Base-by-base conservation (phyloP, 306 rosid genomes). In the Lupinus albus region DNA sequence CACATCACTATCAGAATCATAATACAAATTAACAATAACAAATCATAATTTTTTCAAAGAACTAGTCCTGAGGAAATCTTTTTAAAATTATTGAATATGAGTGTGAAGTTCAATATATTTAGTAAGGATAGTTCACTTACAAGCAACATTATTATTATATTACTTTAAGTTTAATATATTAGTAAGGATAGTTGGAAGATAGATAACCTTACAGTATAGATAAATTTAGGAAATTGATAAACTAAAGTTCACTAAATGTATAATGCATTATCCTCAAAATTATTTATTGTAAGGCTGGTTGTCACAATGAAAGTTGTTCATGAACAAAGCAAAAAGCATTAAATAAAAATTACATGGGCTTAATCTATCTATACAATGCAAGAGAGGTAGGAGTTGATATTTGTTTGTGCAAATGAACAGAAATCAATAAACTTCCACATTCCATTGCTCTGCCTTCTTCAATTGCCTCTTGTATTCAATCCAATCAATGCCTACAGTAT, bases 401-500 rank as follows among this genome's bases (percentile, higher is more conserved):
- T 78, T 79, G 76, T 82, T 78, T 79, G 76, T 80, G 81, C 74
- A 74, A 52, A 36, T 61, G 72, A 71, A 62, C 47, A 61, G 55
- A 75, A 78, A 80, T 80, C 77, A 93, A 80, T 93, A 93, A 41
- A 93, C 98, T 86, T 93, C 98, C 33, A 93, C 98, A 64, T 93
- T 93, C 98, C 98, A 93, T 86, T 86, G 97, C 79, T 88, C 98
- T 44, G 94, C 78, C 58, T 80, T 93, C 95, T 93, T 93, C 93
- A 93, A 84, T 72, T 82, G 78, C 77, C 77, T 89, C 76, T 87
- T 93, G 98, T 89, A 93, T 35, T 93, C 98, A 38, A 2, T 0
- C 98, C 98, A 92, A 73, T 89, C 95, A 28, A 92, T 87, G 52
- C 96, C 96, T 89, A 75, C 74, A 76, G 6, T 56, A 38, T 36